These are phyloP conservation scores for Amphibolis antarctica DNA, from an alignment of 106 monocot genomes.

Conservation along the genomic window DNA sequence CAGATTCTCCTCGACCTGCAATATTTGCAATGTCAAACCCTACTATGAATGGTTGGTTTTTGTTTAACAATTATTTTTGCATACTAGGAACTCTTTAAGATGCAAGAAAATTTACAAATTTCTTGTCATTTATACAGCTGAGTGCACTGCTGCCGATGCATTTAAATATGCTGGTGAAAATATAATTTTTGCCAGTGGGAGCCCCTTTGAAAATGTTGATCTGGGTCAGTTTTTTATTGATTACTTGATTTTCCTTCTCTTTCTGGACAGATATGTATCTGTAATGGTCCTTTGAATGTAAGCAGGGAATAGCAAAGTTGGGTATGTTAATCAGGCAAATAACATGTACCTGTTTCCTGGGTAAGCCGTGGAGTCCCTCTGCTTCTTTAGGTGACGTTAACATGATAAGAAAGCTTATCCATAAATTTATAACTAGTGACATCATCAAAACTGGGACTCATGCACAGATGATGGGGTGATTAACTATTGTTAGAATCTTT, in stretches of 20 bases:
- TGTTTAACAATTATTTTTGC: neutral
- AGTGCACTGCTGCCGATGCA: constrained; percentile 83
- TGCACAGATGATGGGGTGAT: too few species aligned
- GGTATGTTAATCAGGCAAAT: constrained; percentile 94
- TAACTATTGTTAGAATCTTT: too few species aligned
- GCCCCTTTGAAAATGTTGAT: constrained; percentile 82
- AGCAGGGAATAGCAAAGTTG: constrained; percentile 70
- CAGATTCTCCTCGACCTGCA: constrained; percentile 80
- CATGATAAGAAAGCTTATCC: too few species aligned
- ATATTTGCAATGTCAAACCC: constrained; percentile 99
- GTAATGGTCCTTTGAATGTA: constrained; percentile 3
- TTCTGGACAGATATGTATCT: neutral
- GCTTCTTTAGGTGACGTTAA: too few species aligned
- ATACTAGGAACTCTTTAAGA: constrained; percentile 1
- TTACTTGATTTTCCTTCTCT: neutral
- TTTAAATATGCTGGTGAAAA: constrained; percentile 91
- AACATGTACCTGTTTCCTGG: constrained; percentile 99
- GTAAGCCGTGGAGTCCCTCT: too few species aligned
- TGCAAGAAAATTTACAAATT: neutral
- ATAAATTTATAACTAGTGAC: too few species aligned
- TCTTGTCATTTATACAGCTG: constrained; percentile 37
- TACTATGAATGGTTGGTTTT: constrained; percentile 60
- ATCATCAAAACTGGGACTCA: neutral
- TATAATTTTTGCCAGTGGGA: constrained; percentile 95
- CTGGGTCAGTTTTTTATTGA: constrained; percentile 37